Evolutionary conservation across 1,284 basidiomycete species (phyloP).

Genomic region (Moesziomyces antarcticus): DNA sequence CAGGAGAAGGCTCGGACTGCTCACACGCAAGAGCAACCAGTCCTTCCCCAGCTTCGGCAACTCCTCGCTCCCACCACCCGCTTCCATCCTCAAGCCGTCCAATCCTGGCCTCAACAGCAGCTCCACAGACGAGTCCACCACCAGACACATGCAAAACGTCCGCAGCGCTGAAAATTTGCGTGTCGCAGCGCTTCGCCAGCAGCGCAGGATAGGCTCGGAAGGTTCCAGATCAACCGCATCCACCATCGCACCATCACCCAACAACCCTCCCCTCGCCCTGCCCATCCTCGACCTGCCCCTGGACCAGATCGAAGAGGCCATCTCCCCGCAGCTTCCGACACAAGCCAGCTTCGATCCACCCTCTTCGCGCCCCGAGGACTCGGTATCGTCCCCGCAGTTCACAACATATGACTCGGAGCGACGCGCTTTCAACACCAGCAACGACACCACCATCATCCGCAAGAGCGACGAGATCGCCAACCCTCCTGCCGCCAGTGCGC

Average conservation of each 20-base stretch:
- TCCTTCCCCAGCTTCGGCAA: constrained; percentile 8
- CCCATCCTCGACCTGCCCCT: constrained; percentile 38
- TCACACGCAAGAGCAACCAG: constrained; percentile 24
- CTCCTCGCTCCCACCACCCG: constrained; percentile 11
- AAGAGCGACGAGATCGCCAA: constrained; percentile 5
- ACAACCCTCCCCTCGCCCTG: background rate
- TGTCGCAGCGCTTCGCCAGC: constrained; percentile 23
- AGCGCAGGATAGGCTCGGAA: constrained; percentile 30
- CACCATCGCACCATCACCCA: background rate
- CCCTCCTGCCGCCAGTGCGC: background rate
- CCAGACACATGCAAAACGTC: constrained; percentile 11
- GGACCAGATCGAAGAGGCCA: constrained; percentile 31
- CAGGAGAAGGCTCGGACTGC: constrained; percentile 18
- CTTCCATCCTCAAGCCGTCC: constrained; percentile 14
- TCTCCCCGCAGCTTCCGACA: background rate
- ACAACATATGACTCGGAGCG: constrained; percentile 1
- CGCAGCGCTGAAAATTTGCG: constrained; percentile 43
- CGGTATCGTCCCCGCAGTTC: no score
- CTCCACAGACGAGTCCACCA: background rate
- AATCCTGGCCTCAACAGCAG: background rate
- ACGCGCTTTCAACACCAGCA: constrained; percentile 21
- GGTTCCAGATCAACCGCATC: constrained; percentile 14
- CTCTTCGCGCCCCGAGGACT: background rate
- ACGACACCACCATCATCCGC: constrained; percentile 32
- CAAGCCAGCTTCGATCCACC: background rate